Evolutionary conservation across 23 red algal genomes (phyloP).

Genomic region (Gracilariopsis chorda): DNA sequence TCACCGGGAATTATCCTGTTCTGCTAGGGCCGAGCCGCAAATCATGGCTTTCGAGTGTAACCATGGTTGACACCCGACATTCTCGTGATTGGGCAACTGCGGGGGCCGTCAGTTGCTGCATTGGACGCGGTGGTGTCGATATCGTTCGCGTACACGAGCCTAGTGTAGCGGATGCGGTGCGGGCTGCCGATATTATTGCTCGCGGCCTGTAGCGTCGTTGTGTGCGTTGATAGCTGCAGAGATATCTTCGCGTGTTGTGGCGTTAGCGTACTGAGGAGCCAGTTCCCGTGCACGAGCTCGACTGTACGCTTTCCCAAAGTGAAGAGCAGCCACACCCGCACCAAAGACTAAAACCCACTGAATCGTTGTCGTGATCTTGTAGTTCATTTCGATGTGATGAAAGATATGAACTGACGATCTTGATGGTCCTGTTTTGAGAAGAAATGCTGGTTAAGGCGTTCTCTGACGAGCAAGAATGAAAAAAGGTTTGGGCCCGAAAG

Average conservation of each 20-base stretch:
- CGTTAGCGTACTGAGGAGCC: conserved; percentile 48
- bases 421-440: background rate
- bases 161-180: conserved; percentile 53
- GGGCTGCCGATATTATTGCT: conserved; percentile 32
- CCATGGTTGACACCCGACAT: background rate
- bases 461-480: too few species aligned
- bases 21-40: conserved; percentile 59
- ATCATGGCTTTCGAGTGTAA: background rate
- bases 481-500: too few species aligned
- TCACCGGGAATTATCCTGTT: background rate
- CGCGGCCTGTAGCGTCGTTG: conserved; percentile 30
- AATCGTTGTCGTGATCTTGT: conserved; percentile 50
- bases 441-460: too few species aligned
- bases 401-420: background rate
- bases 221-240: conserved; percentile 46
- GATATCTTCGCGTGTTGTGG: conserved; percentile 54
- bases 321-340: conserved; percentile 33
- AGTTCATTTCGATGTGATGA: conserved; percentile 30
- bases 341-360: conserved; percentile 40
- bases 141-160: conserved; percentile 86
- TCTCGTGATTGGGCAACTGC: conserved; percentile 89
- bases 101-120: conserved; percentile 41
- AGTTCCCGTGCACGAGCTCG: conserved; percentile 5
- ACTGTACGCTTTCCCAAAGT: conserved; percentile 61
- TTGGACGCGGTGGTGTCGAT: conserved; percentile 62